Evolutionary conservation across 73 alveolate genomes (phyloP).

Genomic region (Symbiodinium pilosum): DNA sequence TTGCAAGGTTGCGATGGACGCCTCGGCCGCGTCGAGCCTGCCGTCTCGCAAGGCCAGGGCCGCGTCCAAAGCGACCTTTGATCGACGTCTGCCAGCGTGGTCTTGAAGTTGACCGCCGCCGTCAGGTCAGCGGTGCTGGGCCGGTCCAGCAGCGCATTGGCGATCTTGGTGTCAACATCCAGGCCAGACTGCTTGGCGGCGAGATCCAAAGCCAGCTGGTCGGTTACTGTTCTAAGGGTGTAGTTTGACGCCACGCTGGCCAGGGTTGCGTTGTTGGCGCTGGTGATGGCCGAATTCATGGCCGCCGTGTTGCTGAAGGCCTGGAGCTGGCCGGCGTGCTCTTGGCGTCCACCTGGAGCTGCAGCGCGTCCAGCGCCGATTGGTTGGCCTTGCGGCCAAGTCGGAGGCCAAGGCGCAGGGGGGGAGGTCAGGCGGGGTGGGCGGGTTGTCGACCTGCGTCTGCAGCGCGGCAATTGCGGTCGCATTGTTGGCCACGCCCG

Average conservation of each 20-base stretch:
- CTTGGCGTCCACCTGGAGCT: not conserved
- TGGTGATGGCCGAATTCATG: not conserved
- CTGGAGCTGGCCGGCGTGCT: not conserved
- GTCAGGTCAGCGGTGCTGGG: not conserved
- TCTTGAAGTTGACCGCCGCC: not conserved
- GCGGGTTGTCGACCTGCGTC: not conserved
- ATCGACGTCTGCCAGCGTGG: not conserved
- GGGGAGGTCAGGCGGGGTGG: not conserved
- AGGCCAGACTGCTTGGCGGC: not conserved
- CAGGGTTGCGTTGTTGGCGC: not conserved
- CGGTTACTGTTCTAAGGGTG: not conserved
- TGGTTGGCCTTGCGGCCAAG: not conserved
- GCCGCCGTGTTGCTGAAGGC: not conserved
- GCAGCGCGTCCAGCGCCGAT: not conserved
- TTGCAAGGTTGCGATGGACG: not conserved
- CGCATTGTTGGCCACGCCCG: not conserved
- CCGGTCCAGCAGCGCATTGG: not conserved
- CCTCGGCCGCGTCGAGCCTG: constrained; percentile 1
- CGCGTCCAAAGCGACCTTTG: not conserved
- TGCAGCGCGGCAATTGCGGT: not conserved
- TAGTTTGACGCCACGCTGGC: not conserved
- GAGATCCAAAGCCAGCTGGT: not conserved
- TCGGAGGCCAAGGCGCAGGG: not conserved
- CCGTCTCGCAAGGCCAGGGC: constrained; percentile 1
- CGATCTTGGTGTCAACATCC: not conserved